phyloP scores from a whole-genome alignment of 345 rosid genomes.

The Excoecaria agallocha region DNA sequence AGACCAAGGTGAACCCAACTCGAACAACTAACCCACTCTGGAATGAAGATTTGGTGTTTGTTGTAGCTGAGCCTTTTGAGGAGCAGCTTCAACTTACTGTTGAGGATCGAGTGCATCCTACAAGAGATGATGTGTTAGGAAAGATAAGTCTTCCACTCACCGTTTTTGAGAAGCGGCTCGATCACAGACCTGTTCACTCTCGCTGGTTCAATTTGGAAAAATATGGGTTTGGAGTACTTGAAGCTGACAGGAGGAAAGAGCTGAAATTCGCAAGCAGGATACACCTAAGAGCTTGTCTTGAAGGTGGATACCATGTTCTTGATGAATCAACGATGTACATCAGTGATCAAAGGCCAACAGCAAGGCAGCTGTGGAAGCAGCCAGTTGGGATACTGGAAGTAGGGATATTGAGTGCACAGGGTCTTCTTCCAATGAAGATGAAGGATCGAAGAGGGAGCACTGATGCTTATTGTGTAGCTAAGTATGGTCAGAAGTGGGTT shows the following conservation, averaged over 20 bases:
- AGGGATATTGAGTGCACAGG: constrained; percentile 18
- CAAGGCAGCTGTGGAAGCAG: constrained; percentile 16
- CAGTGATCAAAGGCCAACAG: constrained; percentile 20
- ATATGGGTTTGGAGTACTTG: constrained; percentile 64
- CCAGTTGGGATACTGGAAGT: constrained; percentile 18
- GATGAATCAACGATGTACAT: constrained; percentile 67
- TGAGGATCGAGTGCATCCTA: constrained; percentile 61
- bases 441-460: constrained; percentile 14
- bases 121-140: constrained; percentile 70
- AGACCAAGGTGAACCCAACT: constrained; percentile 49
- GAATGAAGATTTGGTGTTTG: constrained; percentile 89
- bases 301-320: constrained; percentile 92
- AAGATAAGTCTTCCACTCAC: constrained; percentile 52
- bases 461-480: constrained; percentile 20
- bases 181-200: constrained; percentile 77
- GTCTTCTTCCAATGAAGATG: constrained; percentile 21
- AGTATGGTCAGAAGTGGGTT: constrained; percentile 22
- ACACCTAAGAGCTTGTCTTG: constrained; percentile 76
- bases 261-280: constrained; percentile 73
- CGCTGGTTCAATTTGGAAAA: constrained; percentile 89
- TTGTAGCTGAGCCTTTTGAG: constrained; percentile 91
- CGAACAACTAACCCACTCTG: constrained; percentile 57
- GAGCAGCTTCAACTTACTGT: constrained; percentile 65
- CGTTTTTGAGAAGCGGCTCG: constrained; percentile 70
- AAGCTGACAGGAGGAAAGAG: constrained; percentile 78